These are phyloP conservation scores for Microsporum audouinii DNA, from an alignment of 2,329 filamentous ascomycete genomes.

Conservation along the genomic window DNA sequence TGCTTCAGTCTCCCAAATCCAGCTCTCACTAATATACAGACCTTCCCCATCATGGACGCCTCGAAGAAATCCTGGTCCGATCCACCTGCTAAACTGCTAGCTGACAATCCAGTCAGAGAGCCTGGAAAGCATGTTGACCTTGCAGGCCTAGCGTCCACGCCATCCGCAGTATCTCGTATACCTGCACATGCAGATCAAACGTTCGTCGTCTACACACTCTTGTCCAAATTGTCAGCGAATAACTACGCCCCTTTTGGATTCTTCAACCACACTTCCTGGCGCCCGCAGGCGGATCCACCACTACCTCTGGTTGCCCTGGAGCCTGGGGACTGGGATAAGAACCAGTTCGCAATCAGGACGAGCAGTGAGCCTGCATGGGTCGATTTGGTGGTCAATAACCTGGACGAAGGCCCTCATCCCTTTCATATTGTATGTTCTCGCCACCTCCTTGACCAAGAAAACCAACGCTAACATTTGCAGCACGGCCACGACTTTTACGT, in stretches of 20 bases:
- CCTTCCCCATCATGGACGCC: constrained; percentile 22
- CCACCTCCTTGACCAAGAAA: not conserved
- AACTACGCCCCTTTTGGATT: constrained; percentile 36
- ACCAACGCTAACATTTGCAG: constrained; percentile 13
- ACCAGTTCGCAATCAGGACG: constrained; percentile 31
- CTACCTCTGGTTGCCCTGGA: constrained; percentile 27
- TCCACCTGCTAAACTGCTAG: not conserved
- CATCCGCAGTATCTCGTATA: constrained; percentile 20
- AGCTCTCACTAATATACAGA: constrained; percentile 30
- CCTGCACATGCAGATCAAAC: constrained; percentile 27
- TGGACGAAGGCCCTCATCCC: constrained; percentile 41
- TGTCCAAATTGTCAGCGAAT: constrained; percentile 34
- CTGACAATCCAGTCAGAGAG: not conserved
- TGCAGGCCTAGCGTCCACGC: constrained; percentile 18
- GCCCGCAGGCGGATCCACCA: constrained; percentile 27
- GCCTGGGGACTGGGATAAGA: constrained; percentile 30
- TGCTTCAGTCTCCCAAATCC: constrained; percentile 38
- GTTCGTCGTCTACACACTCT: constrained; percentile 38
- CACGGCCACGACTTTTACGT: constrained; percentile 30
- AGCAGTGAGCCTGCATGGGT: constrained; percentile 30
- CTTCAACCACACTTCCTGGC: constrained; percentile 40
- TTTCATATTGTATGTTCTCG: constrained; percentile 36
- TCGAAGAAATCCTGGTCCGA: not conserved
- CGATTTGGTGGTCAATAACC: constrained; percentile 41
- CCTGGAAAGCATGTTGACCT: constrained; percentile 19